Percentiles rank a stretch among this genome's conserved stretches.
phyloP scores from a whole-genome alignment of 2,329 filamentous ascomycete species.

The Byssothecium circinans region DNA sequence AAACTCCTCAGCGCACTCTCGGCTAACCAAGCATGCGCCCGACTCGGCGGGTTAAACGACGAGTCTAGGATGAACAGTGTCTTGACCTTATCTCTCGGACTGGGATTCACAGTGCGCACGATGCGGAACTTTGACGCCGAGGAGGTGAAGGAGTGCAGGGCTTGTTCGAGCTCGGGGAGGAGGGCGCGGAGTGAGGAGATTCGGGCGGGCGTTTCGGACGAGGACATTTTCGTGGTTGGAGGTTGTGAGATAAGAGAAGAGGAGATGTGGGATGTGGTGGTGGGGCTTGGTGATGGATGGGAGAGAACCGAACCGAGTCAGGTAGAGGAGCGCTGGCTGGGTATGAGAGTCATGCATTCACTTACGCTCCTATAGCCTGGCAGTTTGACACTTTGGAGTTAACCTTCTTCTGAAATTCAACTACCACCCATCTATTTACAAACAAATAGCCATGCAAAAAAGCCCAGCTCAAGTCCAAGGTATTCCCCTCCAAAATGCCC shows the following conservation, averaged over 20 bases:
- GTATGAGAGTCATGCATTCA: not conserved
- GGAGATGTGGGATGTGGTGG: not conserved
- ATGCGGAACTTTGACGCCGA: slow-evolving; percentile 40
- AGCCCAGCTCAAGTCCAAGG: not conserved
- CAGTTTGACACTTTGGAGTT: no score
- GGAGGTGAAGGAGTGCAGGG: slow-evolving; percentile 35
- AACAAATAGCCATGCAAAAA: not conserved
- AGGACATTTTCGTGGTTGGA: not conserved
- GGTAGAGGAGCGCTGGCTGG: not conserved
- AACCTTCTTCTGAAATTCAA: no score
- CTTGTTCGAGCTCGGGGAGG: slow-evolving; percentile 37
- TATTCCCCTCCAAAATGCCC: no score
- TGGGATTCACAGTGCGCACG: slow-evolving; percentile 39
- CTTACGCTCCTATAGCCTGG: no score
- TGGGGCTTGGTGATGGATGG: no score
- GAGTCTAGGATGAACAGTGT: slow-evolving; percentile 66
- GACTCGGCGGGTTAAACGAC: slow-evolving; percentile 66
- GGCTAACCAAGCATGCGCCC: slow-evolving; percentile 60
- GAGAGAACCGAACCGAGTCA: not conserved
- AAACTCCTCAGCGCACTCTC: not conserved
- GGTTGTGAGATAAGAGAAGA: not conserved
- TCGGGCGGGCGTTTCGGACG: slow-evolving; percentile 31
- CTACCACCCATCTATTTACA: not conserved
- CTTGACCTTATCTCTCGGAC: slow-evolving; percentile 9
- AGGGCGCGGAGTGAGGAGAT: slow-evolving; percentile 29